Percentiles rank a stretch among this genome's conserved stretches.
phyloP scores from a whole-genome alignment of 768 basidiomycete genomes.

The Suillus cothurnatus region DNA sequence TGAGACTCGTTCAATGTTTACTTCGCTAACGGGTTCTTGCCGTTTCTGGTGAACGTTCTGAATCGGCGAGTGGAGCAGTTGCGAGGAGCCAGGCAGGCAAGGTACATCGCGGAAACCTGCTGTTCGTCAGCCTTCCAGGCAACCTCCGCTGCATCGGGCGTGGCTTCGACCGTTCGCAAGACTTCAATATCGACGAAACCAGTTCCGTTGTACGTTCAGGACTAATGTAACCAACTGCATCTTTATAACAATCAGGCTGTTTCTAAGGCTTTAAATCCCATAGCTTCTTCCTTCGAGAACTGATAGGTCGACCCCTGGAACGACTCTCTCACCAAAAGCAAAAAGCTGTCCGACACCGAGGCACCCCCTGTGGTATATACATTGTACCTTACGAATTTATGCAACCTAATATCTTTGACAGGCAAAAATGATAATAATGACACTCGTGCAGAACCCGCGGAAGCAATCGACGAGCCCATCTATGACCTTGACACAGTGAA shows the following conservation, averaged over 20 bases:
- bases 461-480: not conserved
- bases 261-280: not conserved
- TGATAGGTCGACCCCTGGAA: not conserved
- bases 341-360: not conserved
- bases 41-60: not conserved
- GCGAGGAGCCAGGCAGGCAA: not conserved
- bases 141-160: not conserved
- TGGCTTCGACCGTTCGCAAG: not conserved
- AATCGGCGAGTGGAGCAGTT: not conserved
- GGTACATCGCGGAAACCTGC: not conserved
- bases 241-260: not conserved
- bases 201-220: not conserved
- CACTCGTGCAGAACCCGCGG: not conserved
- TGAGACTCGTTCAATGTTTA: not conserved
- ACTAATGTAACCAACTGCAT: not conserved
- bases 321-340: not conserved
- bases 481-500: slow-evolving; percentile 5
- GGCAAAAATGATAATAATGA: not conserved
- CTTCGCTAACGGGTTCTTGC: not conserved
- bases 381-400: not conserved
- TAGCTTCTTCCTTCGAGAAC: not conserved
- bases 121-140: not conserved
- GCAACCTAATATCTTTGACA: not conserved
- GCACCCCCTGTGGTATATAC: not conserved
- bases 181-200: not conserved